These are phyloP conservation scores for Remersonia thermophila DNA, from an alignment of 2,329 filamentous ascomycete species.

Conservation along the genomic window DNA sequence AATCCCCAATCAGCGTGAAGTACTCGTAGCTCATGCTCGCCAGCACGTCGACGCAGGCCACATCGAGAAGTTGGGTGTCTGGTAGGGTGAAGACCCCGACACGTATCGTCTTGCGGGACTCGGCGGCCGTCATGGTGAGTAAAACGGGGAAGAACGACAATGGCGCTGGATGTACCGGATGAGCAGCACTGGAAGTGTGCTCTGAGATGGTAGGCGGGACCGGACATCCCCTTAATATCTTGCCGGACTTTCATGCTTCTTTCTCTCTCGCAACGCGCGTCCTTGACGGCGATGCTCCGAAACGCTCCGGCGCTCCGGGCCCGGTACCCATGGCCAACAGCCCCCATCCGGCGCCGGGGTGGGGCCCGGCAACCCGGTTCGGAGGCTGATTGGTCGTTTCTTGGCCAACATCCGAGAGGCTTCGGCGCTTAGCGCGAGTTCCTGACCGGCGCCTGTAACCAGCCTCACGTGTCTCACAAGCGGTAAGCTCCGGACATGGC, in stretches of 20 bases:
- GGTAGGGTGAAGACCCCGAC: constrained; percentile 40
- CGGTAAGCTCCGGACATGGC: too few species aligned
- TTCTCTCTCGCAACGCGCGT: too few species aligned
- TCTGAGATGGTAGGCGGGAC: background rate
- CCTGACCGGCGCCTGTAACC: too few species aligned
- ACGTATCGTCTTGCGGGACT: constrained; percentile 21
- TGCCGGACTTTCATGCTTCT: background rate
- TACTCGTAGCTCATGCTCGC: constrained; percentile 35
- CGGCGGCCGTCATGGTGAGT: constrained; percentile 4
- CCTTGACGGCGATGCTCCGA: background rate
- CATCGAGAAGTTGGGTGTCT: constrained; percentile 36
- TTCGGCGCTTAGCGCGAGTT: too few species aligned
- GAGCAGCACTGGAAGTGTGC: too few species aligned
- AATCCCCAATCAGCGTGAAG: constrained; percentile 20
- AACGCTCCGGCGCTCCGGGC: constrained; percentile 1
- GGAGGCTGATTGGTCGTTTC: constrained; percentile 19
- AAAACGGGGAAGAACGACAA: too few species aligned
- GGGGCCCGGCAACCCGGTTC: background rate
- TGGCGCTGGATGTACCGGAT: too few species aligned
- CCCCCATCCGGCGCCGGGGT: constrained; percentile 3
- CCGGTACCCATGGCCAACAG: background rate
- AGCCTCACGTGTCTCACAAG: too few species aligned
- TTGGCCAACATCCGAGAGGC: constrained; percentile 16
- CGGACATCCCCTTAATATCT: too few species aligned
- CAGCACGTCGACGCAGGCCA: constrained; percentile 38